These are phyloP conservation scores for Marasmius oreades DNA, from an alignment of 1,284 basidiomycete species.

Conservation along the genomic window DNA sequence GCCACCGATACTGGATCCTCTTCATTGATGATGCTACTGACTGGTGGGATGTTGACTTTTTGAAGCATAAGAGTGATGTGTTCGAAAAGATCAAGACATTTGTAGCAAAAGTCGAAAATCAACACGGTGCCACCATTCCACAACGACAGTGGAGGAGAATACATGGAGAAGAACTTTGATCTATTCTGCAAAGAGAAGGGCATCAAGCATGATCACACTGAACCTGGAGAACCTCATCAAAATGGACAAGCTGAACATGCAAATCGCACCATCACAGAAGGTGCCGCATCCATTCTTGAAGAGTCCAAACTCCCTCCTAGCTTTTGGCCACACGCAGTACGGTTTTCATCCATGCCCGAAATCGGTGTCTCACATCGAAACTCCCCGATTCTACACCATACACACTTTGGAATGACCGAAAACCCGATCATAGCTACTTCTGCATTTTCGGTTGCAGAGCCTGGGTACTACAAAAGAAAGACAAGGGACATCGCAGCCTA, in stretches of 20 bases:
- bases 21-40: slow-evolving; percentile 30
- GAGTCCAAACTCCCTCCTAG: slow-evolving; percentile 18
- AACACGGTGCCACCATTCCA: slow-evolving; percentile 21
- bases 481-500: slow-evolving; percentile 22
- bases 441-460: slow-evolving; percentile 29
- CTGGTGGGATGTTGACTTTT: slow-evolving; percentile 19
- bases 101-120: slow-evolving; percentile 25
- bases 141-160: slow-evolving; percentile 29
- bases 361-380: slow-evolving; percentile 17
- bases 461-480: slow-evolving; percentile 31
- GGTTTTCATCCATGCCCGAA: slow-evolving; percentile 11
- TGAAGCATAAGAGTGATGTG: slow-evolving; percentile 30
- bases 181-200: slow-evolving; percentile 18
- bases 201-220: slow-evolving; percentile 18
- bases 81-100: slow-evolving; percentile 27
- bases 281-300: slow-evolving; percentile 16
- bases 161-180: slow-evolving; percentile 22
- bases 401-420: slow-evolving; percentile 7
- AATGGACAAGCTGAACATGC: slow-evolving; percentile 21
- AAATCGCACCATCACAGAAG: slow-evolving; percentile 14
- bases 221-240: slow-evolving; percentile 18
- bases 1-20: too few species aligned
- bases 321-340: slow-evolving; percentile 18
- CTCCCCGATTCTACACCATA: slow-evolving; percentile 9
- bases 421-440: slow-evolving; percentile 26